Evolutionary conservation across 352 stramenopile species (phyloP).

Genomic region (Globisporangium viniferum): DNA sequence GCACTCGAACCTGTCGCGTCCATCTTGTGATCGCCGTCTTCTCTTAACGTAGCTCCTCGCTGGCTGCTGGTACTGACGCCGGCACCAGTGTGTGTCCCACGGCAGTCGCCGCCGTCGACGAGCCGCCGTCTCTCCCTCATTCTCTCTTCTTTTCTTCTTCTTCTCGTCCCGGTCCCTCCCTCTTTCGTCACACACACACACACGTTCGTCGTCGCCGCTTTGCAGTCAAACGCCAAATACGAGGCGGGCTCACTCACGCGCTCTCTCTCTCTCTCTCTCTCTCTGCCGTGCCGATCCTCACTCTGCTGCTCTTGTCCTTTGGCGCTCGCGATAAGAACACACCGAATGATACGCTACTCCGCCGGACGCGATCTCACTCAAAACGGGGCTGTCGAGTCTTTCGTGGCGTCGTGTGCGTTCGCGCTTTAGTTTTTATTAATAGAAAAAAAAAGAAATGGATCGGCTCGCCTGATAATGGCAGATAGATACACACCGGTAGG

Average conservation of each 20-base stretch:
- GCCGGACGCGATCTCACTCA: neutral
- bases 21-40: neutral
- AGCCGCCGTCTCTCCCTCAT: neutral
- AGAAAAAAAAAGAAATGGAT: neutral
- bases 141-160: neutral
- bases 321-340: neutral
- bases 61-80: neutral
- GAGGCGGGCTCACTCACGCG: neutral
- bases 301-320: neutral
- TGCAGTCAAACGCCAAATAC: neutral
- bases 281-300: neutral
- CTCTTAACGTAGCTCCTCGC: neutral
- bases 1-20: neutral
- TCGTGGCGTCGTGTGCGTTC: neutral
- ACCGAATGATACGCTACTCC: neutral
- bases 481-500: neutral
- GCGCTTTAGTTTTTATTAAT: slow-evolving; percentile 3
- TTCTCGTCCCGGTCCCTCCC: neutral
- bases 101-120: neutral
- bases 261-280: neutral
- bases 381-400: neutral
- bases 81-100: neutral
- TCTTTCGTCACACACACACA: neutral
- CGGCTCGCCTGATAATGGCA: slow-evolving; percentile 4
- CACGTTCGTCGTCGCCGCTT: neutral